Evolutionary conservation across 2,329 filamentous ascomycete genomes (phyloP).

Genomic region (Cordyceps cicadae): DNA sequence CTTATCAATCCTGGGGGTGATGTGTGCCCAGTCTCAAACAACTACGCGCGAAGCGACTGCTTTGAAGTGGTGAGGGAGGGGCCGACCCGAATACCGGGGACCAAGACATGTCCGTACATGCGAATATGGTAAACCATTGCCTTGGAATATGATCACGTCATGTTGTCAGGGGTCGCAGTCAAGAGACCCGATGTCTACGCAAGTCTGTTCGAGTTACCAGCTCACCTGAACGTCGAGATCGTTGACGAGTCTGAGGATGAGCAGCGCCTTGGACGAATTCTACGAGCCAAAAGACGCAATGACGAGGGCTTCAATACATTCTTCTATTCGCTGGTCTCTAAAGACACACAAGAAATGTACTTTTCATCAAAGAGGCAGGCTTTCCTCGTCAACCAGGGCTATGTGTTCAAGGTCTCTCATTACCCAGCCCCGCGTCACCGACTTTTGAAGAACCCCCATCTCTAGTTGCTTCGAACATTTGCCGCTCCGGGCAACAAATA

Average conservation of each 20-base stretch:
- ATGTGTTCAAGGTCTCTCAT: slow-evolving; percentile 91
- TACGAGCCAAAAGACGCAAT: slow-evolving; percentile 89
- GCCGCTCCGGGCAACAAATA: not conserved
- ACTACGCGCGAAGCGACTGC: not conserved
- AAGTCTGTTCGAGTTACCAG: not conserved
- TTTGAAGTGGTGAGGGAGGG: not conserved
- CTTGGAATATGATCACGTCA: not conserved
- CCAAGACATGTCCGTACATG: too few species aligned
- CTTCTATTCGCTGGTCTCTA: slow-evolving; percentile 95
- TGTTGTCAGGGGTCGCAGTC: not conserved
- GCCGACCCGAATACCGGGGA: too few species aligned
- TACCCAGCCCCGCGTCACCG: slow-evolving; percentile 50
- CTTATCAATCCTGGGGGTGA: not conserved
- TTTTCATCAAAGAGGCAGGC: slow-evolving; percentile 95
- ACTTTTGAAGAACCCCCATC: not conserved
- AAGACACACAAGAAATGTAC: slow-evolving; percentile 96
- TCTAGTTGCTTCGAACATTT: not conserved
- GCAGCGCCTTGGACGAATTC: slow-evolving; percentile 83
- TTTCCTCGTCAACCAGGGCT: slow-evolving; percentile 95
- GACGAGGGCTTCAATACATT: slow-evolving; percentile 99
- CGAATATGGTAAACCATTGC: too few species aligned
- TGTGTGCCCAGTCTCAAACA: not conserved
- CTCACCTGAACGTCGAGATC: not conserved
- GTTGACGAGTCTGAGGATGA: too few species aligned
- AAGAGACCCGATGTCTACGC: not conserved